Evolutionary conservation across 73 alveolate genomes (phyloP), one percentile per base, ranked within the genome.

Genomic region (Paramecium primaurelia): DNA sequence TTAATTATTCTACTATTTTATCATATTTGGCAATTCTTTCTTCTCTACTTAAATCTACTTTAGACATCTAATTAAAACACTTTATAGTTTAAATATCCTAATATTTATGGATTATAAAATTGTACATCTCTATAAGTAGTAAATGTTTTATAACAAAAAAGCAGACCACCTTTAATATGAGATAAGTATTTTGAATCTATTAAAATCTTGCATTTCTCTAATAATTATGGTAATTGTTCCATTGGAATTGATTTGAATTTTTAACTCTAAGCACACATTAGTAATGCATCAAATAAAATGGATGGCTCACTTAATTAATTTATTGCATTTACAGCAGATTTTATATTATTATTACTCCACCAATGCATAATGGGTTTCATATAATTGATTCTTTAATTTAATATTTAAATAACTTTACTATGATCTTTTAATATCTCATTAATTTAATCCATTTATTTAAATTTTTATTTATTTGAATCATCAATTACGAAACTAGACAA

Each of bases 11-110:
- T 47, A 89, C 77, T 8, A 89, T 28, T 30, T 40, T 47, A 37
- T 89, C 88, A 45, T 54, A 89, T 59, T 89, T 89, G 11, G 60
- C 88, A 12, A 89, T 54, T 89, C 94, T 68, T 16, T 89, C 94
- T 85, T 89, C 94, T 71, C 94, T 89, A 9, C 88, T 85, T 32
- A 89, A 89, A 89, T 89, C 94, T 6, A 89, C 86, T 47, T 71
- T 71, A 8, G 89, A 40, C 94, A 89, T 89, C 18, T 71, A 28
- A 51, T 71, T 71, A 32, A 89, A 89, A 42, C 25, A 9, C 44
- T 71, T 89, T 6, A 89, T 83, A 0, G 68, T 71, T 40, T 58
- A 36, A 37, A 89, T 42, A 34, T 89, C 94, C 94, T 89, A 69
- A 34, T 11, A 25, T 2, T 4, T n/a, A 54, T 54, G 32, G 69